Percentiles rank a stretch among this genome's conserved stretches.
Conservation (phyloP, 2,329 filamentous ascomycete genomes). For the Ophiostoma triangulosporum region DNA sequence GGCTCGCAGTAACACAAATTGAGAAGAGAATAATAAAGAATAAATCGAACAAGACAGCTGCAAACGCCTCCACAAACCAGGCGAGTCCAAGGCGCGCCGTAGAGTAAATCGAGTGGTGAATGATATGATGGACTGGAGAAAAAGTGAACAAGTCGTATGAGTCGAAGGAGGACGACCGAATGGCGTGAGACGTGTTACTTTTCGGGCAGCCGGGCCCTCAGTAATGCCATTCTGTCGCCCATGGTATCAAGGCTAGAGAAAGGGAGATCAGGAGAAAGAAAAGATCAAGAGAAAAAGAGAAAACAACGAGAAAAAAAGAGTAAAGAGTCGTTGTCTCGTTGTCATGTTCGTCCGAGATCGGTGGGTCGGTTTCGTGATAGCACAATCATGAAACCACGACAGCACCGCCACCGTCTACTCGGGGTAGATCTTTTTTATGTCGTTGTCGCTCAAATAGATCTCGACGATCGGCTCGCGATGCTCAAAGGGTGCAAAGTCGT, state of each 20-base stretch:
- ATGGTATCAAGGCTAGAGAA: background rate
- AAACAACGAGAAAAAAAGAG: background rate
- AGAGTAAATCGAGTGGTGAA: too few relatives aligned
- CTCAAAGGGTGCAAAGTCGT: conserved; percentile 62
- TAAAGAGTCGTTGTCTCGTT: background rate
- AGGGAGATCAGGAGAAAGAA: background rate
- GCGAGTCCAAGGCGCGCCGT: too few relatives aligned
- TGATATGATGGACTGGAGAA: too few relatives aligned
- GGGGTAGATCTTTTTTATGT: conserved; percentile 54
- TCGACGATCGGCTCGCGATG: conserved; percentile 67
- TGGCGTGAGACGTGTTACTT: too few relatives aligned
- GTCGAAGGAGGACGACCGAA: too few relatives aligned
- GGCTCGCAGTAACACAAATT: background rate
- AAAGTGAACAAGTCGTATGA: too few relatives aligned
- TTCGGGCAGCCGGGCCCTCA: too few relatives aligned
- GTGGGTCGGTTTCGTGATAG: background rate
- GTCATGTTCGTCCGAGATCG: background rate
- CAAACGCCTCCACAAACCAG: too few relatives aligned
- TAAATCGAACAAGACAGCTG: too few relatives aligned
- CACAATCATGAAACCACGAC: background rate
- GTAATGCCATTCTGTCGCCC: too few relatives aligned
- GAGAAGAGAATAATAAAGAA: too few relatives aligned
- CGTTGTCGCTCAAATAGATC: conserved; percentile 65
- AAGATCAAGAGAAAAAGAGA: background rate
- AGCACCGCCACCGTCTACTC: conserved; percentile 27